Base-by-base conservation (phyloP, 2,329 filamentous ascomycete genomes). In the Plenodomus tracheiphilus region DNA sequence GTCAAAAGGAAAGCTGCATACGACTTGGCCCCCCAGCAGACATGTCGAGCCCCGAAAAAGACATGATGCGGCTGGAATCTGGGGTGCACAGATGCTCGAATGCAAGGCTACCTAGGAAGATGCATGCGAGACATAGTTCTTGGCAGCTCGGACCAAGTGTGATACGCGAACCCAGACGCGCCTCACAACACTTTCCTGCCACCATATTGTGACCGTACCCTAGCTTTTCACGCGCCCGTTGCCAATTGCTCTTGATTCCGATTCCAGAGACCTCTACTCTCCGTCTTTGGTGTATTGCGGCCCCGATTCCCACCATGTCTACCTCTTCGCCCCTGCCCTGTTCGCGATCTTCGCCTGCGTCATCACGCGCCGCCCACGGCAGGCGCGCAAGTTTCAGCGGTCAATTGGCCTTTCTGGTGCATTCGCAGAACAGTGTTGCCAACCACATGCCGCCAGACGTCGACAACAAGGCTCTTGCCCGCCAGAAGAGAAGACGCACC, bases 401-500 rank as follows among this genome's bases (percentile, higher is more conserved):
- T 28, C 57, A 60, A 46, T 79, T 80, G 65, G 79, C 82, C 41
- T 85, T 85, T 61, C 73, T 85, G n/a, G 79, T 84, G 36, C 81
- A 84, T 65, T 84, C 81, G 15, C 77, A 81, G 47, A 77, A 79
- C 53, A 82, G 80, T 15, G 67, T 85, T 43, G 79, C 78, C 15
- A 76, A 81, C 58, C 80, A 81, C 36, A 74, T 82, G 22, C 80
- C 81, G 40, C 80, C 81, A 20, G 78, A 79, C 49, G 76, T 83
- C 39, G 82, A 85, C 64, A 82, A 85, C 64, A 84, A 83, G 58
- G 73, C 81, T 51, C 74, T 84, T 43, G 80, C 78, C 39, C 79
- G 83, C 40, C 83, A 85, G 65, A 85, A 83, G 66, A 77, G 83
- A 39, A 77, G 82, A 59, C 77, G 83, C 49, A 86, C 83, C 28